Conservation (phyloP, 805 yeast species). For the Kuraishia borneana region DNA sequence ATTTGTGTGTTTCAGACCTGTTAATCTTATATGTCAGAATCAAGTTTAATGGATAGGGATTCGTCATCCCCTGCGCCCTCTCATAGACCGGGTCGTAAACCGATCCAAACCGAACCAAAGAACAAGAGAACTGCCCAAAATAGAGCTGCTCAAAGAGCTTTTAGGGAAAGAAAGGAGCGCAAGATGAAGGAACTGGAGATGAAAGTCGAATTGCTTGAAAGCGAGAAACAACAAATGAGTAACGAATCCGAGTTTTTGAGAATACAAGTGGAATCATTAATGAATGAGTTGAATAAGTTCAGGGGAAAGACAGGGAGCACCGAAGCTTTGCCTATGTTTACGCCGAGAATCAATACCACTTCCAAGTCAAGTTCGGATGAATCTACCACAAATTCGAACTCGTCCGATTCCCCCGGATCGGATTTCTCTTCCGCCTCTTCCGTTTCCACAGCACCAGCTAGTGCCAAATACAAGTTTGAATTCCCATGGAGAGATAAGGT, state of each 20-base stretch:
- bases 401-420: not conserved
- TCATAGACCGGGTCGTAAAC: slow-evolving; percentile 71
- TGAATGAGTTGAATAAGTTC: slow-evolving; percentile 57
- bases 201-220: slow-evolving; percentile 62
- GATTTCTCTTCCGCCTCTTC: not conserved
- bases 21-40: no score
- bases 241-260: slow-evolving; percentile 67
- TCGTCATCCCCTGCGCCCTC: not conserved
- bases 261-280: slow-evolving; percentile 64
- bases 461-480: slow-evolving; percentile 31
- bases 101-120: slow-evolving; percentile 59
- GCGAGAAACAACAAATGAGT: slow-evolving; percentile 52
- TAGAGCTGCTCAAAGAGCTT: slow-evolving; percentile 97
- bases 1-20: not conserved
- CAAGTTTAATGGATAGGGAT: no score
- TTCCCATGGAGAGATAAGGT: slow-evolving; percentile 36
- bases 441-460: not conserved
- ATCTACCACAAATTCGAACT: slow-evolving; percentile 1
- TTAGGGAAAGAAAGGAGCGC: slow-evolving; percentile 84
- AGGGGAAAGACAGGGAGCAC: slow-evolving; percentile 21
- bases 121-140: slow-evolving; percentile 92
- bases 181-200: slow-evolving; percentile 80
- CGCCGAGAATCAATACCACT: slow-evolving; percentile 3
- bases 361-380: not conserved
- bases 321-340: slow-evolving; percentile 5